Evolutionary conservation across 331 rosid species (phyloP).

Genomic region (Pyrus hybrid): DNA sequence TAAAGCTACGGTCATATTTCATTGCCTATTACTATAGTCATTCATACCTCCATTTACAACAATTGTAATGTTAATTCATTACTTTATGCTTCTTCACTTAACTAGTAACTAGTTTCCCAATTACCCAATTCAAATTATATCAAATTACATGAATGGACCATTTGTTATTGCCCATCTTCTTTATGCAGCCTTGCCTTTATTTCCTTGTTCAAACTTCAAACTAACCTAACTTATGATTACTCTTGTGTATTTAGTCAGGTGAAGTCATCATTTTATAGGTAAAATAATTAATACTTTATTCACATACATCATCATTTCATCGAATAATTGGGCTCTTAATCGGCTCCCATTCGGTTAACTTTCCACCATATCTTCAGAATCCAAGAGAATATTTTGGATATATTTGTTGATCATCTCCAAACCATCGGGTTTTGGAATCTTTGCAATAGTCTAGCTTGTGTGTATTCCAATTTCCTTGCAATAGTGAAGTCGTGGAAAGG

Average conservation of each 20-base stretch:
- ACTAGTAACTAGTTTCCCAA: too few species aligned
- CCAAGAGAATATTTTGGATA: constrained; percentile 18
- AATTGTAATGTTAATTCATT: too few species aligned
- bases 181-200: constrained; percentile 21
- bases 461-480: too few species aligned
- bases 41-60: too few species aligned
- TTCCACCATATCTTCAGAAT: constrained; percentile 14
- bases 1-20: too few species aligned
- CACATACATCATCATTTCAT: constrained; percentile 17
- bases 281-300: background rate
- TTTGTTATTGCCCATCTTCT: constrained; percentile 10
- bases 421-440: constrained; percentile 8
- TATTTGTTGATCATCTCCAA: constrained; percentile 21
- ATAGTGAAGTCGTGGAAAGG: too few species aligned
- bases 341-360: constrained; percentile 10
- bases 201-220: constrained; percentile 11
- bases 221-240: constrained; percentile 17
- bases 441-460: background rate
- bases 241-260: background rate
- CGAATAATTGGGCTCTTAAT: constrained; percentile 16
- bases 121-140: background rate
- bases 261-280: too few species aligned
- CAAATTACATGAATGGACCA: constrained; percentile 17
- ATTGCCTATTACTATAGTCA: too few species aligned
- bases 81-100: too few species aligned